Percentiles rank a stretch among this genome's conserved stretches.
phyloP scores from a whole-genome alignment of 805 yeast species.

The Yamadazyma insecticola region DNA sequence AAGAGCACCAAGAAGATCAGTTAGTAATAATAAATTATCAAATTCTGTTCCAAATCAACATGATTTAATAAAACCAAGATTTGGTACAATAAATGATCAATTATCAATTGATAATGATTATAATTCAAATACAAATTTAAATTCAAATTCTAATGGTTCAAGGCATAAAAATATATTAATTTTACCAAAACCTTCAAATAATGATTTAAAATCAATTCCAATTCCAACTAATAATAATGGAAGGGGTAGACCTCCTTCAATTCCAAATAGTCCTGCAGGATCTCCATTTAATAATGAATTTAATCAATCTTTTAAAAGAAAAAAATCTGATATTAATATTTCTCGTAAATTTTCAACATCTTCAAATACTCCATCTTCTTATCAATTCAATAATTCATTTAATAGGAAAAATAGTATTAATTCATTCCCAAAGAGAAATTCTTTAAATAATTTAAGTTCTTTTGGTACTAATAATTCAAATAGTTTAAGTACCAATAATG shows the following conservation, averaged over 20 bases:
- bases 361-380: conserved; percentile 6
- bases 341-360: conserved; percentile 11
- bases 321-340: conserved; percentile 31
- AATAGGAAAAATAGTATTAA: conserved; percentile 7
- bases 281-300: conserved; percentile 12
- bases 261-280: conserved; percentile 19
- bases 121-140: background rate
- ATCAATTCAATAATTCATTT: conserved; percentile 6
- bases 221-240: conserved; percentile 20
- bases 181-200: conserved; percentile 34
- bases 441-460: conserved; percentile 7
- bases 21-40: conserved; percentile 5
- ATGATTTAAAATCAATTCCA: conserved; percentile 24
- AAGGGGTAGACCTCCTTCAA: conserved; percentile 6
- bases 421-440: conserved; percentile 11
- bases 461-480: conserved; percentile 3
- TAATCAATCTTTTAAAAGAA: conserved; percentile 38
- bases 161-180: conserved; percentile 37
- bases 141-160: conserved; percentile 6
- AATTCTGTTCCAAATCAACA: conserved; percentile 8
- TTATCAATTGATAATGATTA: too few relatives aligned
- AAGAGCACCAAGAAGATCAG: conserved; percentile 40
- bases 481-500: conserved; percentile 19
- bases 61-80: conserved; percentile 4
- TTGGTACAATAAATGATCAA: conserved; percentile 1